Percentiles rank a stretch among this genome's conserved stretches.
These are phyloP conservation scores for Agrostemma githago DNA, from an alignment of 148 eudicot genomes.

Conservation along the genomic window DNA sequence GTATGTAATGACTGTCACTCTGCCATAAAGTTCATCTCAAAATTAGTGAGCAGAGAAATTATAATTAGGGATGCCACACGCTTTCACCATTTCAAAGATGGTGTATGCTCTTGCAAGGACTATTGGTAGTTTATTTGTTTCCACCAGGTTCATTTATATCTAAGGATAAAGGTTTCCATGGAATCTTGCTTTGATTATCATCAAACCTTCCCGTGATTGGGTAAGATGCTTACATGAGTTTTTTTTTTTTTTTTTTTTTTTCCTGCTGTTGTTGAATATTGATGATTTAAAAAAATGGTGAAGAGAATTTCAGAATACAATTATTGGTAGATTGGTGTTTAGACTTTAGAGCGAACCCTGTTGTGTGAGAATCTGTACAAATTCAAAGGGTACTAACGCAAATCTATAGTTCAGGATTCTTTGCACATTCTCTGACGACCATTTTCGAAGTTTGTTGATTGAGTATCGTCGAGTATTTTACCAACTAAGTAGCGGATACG, in stretches of 20 bases:
- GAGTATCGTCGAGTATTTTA: background rate
- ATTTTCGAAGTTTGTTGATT: background rate
- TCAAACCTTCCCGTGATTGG: background rate
- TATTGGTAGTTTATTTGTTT: slow-evolving; percentile 30
- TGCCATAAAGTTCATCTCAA: slow-evolving; percentile 42
- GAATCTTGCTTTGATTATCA: background rate
- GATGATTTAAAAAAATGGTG: too few relatives aligned
- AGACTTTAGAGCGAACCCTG: background rate
- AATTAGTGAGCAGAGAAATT: slow-evolving; percentile 40
- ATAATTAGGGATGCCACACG: slow-evolving; percentile 41
- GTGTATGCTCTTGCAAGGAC: slow-evolving; percentile 38
- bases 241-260: too few relatives aligned
- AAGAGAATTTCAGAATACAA: too few relatives aligned
- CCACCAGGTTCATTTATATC: too few relatives aligned
- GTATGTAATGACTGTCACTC: slow-evolving; percentile 45
- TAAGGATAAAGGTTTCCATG: background rate
- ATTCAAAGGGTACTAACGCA: background rate
- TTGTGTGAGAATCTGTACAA: background rate
- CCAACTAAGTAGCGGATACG: background rate
- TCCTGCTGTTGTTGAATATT: too few relatives aligned
- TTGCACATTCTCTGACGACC: background rate
- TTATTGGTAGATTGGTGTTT: background rate
- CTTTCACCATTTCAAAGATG: slow-evolving; percentile 42
- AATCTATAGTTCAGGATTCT: background rate
- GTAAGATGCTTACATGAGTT: slow-evolving; percentile 5